phyloP scores from a whole-genome alignment of 805 yeast species.

The Saturnispora zaruensis region DNA sequence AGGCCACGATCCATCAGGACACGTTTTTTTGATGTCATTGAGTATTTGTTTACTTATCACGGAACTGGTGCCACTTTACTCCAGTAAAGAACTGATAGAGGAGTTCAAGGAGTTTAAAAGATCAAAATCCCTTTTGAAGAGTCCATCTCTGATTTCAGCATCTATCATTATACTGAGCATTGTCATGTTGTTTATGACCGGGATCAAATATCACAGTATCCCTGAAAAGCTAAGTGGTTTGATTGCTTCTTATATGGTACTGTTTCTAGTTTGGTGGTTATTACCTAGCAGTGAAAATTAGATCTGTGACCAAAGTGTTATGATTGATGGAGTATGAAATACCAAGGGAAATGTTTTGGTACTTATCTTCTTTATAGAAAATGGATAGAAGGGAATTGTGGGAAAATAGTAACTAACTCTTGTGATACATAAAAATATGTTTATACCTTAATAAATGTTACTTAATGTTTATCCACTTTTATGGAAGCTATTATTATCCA shows the following conservation, averaged over 20 bases:
- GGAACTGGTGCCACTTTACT: conserved; percentile 37
- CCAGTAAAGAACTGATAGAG: conserved; percentile 11
- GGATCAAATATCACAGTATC: conserved; percentile 75
- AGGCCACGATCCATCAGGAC: conserved; percentile 97
- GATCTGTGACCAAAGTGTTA: not conserved
- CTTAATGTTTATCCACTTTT: not conserved
- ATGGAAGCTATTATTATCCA: no score
- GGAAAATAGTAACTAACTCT: not conserved
- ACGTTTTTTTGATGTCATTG: conserved; percentile 68
- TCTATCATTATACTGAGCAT: conserved; percentile 49
- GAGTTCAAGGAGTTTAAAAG: conserved; percentile 3
- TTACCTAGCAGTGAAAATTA: not conserved
- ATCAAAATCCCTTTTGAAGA: conserved; percentile 10
- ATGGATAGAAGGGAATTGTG: not conserved
- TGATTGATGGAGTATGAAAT: not conserved
- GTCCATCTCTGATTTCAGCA: conserved; percentile 25
- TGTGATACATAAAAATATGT: no score
- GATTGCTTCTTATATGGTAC: conserved; percentile 47
- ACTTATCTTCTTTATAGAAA: no score
- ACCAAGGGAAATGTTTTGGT: not conserved
- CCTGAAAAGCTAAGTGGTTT: conserved; percentile 69
- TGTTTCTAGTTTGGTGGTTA: conserved; percentile 21
- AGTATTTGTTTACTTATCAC: conserved; percentile 56
- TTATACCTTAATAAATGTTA: not conserved
- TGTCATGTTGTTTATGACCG: conserved; percentile 82